A percentile compares a stretch with the other conserved stretches of the same genome.
Conservation (phyloP, 1,284 basidiomycete species). For the Heterobasidion occidentale region DNA sequence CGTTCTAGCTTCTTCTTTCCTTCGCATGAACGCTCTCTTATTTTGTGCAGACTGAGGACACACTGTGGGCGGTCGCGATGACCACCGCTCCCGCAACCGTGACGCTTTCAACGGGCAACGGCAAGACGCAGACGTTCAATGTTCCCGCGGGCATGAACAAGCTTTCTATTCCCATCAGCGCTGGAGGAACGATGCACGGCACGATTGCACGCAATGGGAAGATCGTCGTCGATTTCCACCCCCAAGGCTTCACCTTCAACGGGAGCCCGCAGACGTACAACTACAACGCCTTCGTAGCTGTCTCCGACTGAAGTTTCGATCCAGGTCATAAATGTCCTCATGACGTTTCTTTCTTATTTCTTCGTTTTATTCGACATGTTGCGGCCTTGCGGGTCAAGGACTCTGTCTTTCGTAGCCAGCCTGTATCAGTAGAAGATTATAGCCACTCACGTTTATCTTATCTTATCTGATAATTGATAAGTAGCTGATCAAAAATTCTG, state of each 20-base stretch:
- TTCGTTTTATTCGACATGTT: too few relatives aligned
- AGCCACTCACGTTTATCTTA: too few relatives aligned
- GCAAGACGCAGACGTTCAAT: slow-evolving; percentile 36
- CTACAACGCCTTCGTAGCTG: slow-evolving; percentile 54
- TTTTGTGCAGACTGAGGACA: slow-evolving; percentile 36
- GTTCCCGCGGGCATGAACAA: slow-evolving; percentile 59
- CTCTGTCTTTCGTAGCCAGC: too few relatives aligned
- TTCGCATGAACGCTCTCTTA: neutral
- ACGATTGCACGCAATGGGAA: slow-evolving; percentile 45
- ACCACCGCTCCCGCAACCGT: slow-evolving; percentile 46
- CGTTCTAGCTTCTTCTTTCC: slow-evolving; percentile 3
- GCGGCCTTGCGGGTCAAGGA: too few relatives aligned
- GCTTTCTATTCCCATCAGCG: slow-evolving; percentile 49
- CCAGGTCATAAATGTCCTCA: too few relatives aligned
- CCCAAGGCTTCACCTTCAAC: slow-evolving; percentile 44
- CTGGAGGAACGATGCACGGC: slow-evolving; percentile 56
- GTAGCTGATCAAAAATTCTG: too few relatives aligned
- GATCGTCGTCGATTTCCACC: slow-evolving; percentile 42
- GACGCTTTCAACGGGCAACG: slow-evolving; percentile 40
- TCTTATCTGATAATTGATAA: too few relatives aligned
- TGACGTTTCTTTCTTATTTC: too few relatives aligned
- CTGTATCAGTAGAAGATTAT: too few relatives aligned
- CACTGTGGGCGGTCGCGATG: slow-evolving; percentile 61
- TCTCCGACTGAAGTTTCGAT: neutral
- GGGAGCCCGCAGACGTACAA: slow-evolving; percentile 49